Evolutionary conservation across 1,284 basidiomycete species (phyloP), one percentile per base, ranked within the genome.

Genomic region (Kwoniella shivajii): DNA sequence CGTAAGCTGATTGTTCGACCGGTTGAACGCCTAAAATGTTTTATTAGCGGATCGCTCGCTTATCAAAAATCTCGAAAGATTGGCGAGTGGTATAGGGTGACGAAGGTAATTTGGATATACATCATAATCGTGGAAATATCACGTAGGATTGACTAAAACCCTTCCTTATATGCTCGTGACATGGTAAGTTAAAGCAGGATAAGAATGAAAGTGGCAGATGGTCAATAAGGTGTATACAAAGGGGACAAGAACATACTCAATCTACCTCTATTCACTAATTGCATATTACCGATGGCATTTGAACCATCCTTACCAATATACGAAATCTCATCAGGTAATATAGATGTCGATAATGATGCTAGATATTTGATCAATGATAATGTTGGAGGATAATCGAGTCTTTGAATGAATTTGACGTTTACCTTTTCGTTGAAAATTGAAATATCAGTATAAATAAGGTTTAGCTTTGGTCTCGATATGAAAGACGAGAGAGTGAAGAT

Each of bases 211-310:
- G 9, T 41, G n/a, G 26, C 11, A 27, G 29, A 34, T 34, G 4
- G 51, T 26, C 27, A 6, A 33, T 33, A 46, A 4, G 3, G 11
- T 16, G 20, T 6, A 16, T 3, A 22, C n/a, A 38, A 38, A 38
- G 37, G n/a, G 13, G 29, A 2, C 13, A 34, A 30, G 33, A 29
- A 65, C 39, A 92, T 88, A 75, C 92, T 95, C 48, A 98, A 81
- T 48, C 95, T 81, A 1, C 93, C 92, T 7, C 90, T 84, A 20
- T 84, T 88, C 16, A 97, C 82, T 24, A 98, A 80, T 42, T 88
- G 84, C 91, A 95, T 96, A 5, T 68, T 84, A 84, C 73, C 65
- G 29, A 85, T 77, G 20, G 80, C 79, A 34, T 81, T 78, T 0
- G 87, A 75, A 3, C 85, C 88, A 1, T 82, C 79, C 39, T 81